Evolutionary conservation across 768 basidiomycete genomes (phyloP), one percentile per base, ranked within the genome.

Genomic region (Nidula microcarpa): DNA sequence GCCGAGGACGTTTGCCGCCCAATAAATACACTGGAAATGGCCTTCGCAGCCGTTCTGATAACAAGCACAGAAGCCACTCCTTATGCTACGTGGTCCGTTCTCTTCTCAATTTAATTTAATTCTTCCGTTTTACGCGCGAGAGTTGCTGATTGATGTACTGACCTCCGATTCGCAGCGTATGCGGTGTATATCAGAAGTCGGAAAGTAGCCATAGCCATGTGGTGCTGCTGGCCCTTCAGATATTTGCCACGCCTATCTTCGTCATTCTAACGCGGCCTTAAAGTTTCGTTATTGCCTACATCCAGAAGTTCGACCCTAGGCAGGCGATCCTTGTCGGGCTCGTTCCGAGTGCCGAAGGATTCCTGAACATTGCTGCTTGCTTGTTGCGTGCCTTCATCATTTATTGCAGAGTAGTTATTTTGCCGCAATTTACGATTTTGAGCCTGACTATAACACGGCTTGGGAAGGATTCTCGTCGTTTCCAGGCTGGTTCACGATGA

Each of bases 401-500:
- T 30, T 30, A 30, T 30, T 30, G 23, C 13, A 11, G 11, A 41
- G 39, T 41, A 13, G 56, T 53, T 37, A 34, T 62, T 14, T 44
- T 62, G 33, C 61, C 58, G n/a, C 57, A 59, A 37, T 46, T 62
- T 18, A 44, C 57, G 11, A 58, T 57, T 1, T 53, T 60, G 6
- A 56, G 61, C 0, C 50, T 62, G 49, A 62, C 58, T n/a, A 54
- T 62, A 17, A 32, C 56, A 11, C 23, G 60, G 57, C 2, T 62
- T 57, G 60, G 61, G 58, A 10, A 55, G 56, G 18, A 57, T 62
- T 4, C 61, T 56, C 6, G 57, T 60, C 14, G 61, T 62, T 35
- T 62, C 61, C 32, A 48, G 52, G 4, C 52, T 62, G 6, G 61
- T 62, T 30, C 54, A 57, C 16, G 61, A 62, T 44, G 61, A 62